A percentile compares a stretch with the other conserved stretches of the same genome.
phyloP scores from a whole-genome alignment of 1,284 basidiomycete species.

The Porodaedalea pini region DNA sequence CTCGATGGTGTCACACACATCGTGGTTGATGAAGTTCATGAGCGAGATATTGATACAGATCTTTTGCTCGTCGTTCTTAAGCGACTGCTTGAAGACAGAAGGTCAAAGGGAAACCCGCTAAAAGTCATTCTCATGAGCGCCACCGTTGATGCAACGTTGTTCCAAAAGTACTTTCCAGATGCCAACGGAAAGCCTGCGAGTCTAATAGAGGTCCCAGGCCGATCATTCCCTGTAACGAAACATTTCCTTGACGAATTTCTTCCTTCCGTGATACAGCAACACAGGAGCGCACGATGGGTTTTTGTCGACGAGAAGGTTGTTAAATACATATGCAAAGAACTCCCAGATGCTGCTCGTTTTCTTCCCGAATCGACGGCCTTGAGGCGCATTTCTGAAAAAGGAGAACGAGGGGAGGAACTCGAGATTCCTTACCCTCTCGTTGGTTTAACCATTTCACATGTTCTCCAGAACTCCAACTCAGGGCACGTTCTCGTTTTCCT shows the following conservation, averaged over 20 bases:
- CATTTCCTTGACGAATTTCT: constrained; percentile 83
- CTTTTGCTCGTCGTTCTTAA: constrained; percentile 89
- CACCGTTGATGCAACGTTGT: constrained; percentile 88
- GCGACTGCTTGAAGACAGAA: constrained; percentile 76
- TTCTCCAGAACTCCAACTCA: constrained; percentile 70
- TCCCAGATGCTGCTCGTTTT: constrained; percentile 38
- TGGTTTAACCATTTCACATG: constrained; percentile 79
- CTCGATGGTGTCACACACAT: constrained; percentile 89
- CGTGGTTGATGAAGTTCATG: constrained; percentile 95
- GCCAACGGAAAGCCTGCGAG: constrained; percentile 60
- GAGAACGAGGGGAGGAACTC: constrained; percentile 55
- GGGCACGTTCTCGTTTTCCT: constrained; percentile 93
- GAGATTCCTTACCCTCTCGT: constrained; percentile 85
- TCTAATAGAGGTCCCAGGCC: constrained; percentile 86
- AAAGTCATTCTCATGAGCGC: constrained; percentile 96
- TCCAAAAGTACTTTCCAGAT: constrained; percentile 84
- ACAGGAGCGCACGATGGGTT: constrained; percentile 55
- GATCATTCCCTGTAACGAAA: constrained; percentile 85
- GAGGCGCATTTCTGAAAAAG: constrained; percentile 19
- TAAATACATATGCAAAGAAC: constrained; percentile 75
- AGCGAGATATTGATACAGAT: constrained; percentile 94
- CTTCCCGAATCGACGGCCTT: constrained; percentile 25
- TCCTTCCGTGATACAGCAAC: constrained; percentile 26
- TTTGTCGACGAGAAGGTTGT: constrained; percentile 73
- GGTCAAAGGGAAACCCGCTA: constrained; percentile 69